Evolutionary conservation across 2,329 filamentous ascomycete genomes (phyloP).

Genomic region (Nakataea oryzae): DNA sequence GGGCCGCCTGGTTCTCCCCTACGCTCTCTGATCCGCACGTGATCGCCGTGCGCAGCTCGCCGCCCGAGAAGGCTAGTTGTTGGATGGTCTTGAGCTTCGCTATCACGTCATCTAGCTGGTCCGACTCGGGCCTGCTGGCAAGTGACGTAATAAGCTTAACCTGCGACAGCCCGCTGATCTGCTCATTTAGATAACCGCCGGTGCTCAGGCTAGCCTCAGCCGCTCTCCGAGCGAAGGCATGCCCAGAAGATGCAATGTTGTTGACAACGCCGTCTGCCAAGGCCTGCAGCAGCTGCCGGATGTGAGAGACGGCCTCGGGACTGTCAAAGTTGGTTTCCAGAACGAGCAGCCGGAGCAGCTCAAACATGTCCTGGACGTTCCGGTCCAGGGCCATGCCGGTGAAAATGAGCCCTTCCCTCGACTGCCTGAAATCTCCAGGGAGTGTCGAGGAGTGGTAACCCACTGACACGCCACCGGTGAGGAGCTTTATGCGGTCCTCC

Average conservation of each 20-base stretch:
- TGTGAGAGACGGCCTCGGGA: constrained; percentile 67
- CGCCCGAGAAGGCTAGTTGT: constrained; percentile 53
- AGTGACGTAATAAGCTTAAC: constrained; percentile 74
- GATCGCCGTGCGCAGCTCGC: constrained; percentile 65
- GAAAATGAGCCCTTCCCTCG: constrained; percentile 73
- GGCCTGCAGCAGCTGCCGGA: constrained; percentile 77
- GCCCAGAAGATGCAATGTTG: constrained; percentile 81
- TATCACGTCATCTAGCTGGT: constrained; percentile 66
- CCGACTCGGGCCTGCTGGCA: constrained; percentile 58
- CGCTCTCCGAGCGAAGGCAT: constrained; percentile 74
- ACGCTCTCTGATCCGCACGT: constrained; percentile 75
- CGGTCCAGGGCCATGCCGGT: constrained; percentile 81
- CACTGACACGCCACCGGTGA: constrained; percentile 83
- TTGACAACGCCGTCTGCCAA: constrained; percentile 86
- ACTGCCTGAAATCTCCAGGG: constrained; percentile 58
- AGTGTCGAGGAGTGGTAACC: constrained; percentile 76
- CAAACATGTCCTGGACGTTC: constrained; percentile 85
- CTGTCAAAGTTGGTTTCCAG: constrained; percentile 85
- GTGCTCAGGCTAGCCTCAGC: constrained; percentile 71
- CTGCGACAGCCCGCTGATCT: constrained; percentile 84
- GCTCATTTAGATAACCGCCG: constrained; percentile 64
- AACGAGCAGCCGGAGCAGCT: constrained; percentile 70
- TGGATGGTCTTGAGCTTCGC: constrained; percentile 80
- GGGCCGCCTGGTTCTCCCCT: constrained; percentile 55
- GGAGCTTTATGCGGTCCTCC: constrained; percentile 91